Base-by-base conservation (phyloP, 495 filamentous ascomycete genomes). In the Collariella sp. region DNA sequence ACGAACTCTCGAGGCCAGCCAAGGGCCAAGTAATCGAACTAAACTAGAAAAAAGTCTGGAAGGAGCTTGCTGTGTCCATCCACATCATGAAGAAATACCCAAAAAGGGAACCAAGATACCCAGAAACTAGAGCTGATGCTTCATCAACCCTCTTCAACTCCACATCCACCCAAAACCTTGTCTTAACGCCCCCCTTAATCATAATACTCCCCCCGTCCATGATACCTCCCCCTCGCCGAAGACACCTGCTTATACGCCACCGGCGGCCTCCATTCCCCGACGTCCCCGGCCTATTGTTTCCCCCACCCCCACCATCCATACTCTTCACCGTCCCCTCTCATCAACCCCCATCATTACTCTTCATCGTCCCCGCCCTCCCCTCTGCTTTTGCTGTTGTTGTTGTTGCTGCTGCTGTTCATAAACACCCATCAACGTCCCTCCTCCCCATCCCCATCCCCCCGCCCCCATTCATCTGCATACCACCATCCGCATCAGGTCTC, bases 391-490 rank as follows among this genome's bases (percentile, higher is more conserved):
- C n/a, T 36, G 33, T 20, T 52, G 19, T 35, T 26, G 12, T 7
- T 46, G 40, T 13, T 15, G n/a, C 31, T 36, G 40, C 45, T 15
- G 31, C 33, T 34, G 41, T 5, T 55, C 52, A 20, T 40, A 55
- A 41, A 47, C 36, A 20, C 54, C 19, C 50, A 54, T 33, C 34
- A 47, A 33, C 47, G 52, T 54, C 3, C 35, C n/a, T n/a, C n/a
- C n/a, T n/a, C n/a, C n/a, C n/a, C 23, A 20, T 36, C 53, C 4
- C 36, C 6, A 5, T 33, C 19, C 12, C 36, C 9, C 34, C 36
- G 13, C 36, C 19, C 12, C 23, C 23, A 16, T 35, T 16, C 26
- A 45, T 29, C 20, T 45, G 1, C 10, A 13, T 4, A 22, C 11
- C 5, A 16, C 16, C 15, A 7, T 23, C 29, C 29, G 12, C 3